Conservation (phyloP, 208 protist species). For the Acanthamoeba triangularis region DNA sequence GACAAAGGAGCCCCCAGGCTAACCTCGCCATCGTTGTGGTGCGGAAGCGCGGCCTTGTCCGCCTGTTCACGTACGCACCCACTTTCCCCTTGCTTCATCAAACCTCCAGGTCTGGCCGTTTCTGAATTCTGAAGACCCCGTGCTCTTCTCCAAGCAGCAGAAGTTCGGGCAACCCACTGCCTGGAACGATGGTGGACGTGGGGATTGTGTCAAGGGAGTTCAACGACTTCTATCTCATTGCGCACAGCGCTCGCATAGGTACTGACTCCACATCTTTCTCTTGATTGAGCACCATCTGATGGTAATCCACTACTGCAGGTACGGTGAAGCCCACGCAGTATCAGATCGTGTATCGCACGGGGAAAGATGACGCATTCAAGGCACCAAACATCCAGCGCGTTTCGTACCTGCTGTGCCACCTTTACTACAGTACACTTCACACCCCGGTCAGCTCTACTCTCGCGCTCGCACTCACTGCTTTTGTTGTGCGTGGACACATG, state of each 20-base stretch:
- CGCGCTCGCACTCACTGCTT: too few species aligned
- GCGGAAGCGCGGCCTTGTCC: neutral
- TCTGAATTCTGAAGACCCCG: too few species aligned
- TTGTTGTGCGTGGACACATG: too few species aligned
- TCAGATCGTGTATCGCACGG: constrained; percentile 3
- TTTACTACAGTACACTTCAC: constrained; percentile 34
- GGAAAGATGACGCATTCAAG: too few species aligned
- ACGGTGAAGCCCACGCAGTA: constrained; percentile 31
- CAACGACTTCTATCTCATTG: constrained; percentile 18
- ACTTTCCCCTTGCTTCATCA: neutral
- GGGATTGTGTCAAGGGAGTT: neutral
- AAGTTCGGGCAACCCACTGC: neutral
- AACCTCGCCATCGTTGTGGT: neutral
- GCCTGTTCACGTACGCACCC: neutral
- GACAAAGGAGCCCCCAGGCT: too few species aligned
- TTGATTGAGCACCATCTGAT: neutral
- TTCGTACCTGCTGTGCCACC: constrained; percentile 5
- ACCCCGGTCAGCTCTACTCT: too few species aligned
- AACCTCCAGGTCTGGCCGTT: too few species aligned
- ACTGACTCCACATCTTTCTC: neutral
- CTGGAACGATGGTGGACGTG: constrained; percentile 8
- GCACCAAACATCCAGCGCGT: neutral
- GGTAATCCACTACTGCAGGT: neutral
- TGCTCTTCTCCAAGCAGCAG: too few species aligned
- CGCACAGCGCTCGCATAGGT: neutral